Evolutionary conservation across 2,329 filamentous ascomycete genomes (phyloP).

Genomic region (Fusarium caatingaense): DNA sequence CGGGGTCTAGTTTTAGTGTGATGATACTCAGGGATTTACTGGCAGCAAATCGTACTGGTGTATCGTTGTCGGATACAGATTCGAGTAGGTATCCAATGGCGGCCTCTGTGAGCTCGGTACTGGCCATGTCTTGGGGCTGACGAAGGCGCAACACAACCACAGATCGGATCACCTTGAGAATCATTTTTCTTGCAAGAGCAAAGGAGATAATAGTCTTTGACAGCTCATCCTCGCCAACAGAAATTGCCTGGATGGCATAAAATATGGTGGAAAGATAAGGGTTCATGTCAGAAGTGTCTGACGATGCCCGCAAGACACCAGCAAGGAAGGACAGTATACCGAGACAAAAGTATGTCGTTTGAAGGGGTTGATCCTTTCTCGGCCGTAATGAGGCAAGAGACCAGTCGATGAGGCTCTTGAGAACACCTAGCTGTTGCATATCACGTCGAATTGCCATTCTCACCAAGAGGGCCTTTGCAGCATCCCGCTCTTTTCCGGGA

Average conservation of each 20-base stretch:
- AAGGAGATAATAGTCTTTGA: constrained; percentile 72
- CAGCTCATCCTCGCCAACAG: constrained; percentile 60
- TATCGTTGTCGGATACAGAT: constrained; percentile 85
- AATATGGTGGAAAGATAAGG: constrained; percentile 75
- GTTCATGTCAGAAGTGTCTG: constrained; percentile 80
- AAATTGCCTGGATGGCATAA: constrained; percentile 68
- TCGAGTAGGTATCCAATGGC: constrained; percentile 85
- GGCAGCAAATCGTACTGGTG: constrained; percentile 87
- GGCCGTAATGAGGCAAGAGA: constrained; percentile 70
- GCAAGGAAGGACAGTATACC: constrained; percentile 84
- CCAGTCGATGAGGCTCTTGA: constrained; percentile 77
- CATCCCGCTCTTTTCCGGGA: constrained; percentile 88
- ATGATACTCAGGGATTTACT: constrained; percentile 94
- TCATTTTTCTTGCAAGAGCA: constrained; percentile 81
- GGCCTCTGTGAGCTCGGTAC: constrained; percentile 75
- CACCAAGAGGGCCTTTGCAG: constrained; percentile 85
- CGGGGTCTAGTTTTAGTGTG: constrained; percentile 79
- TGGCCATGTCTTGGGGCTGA: constrained; percentile 55
- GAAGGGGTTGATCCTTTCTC: constrained; percentile 48
- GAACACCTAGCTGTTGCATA: constrained; percentile 82
- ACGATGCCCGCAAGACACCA: constrained; percentile 75
- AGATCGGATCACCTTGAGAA: constrained; percentile 86
- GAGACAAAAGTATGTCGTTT: constrained; percentile 78
- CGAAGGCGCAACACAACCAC: constrained; percentile 75
- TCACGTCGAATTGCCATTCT: constrained; percentile 85